Evolutionary conservation across 2,329 filamentous ascomycete species (phyloP).

Genomic region (Aspergillus brunneoviolaceus): DNA sequence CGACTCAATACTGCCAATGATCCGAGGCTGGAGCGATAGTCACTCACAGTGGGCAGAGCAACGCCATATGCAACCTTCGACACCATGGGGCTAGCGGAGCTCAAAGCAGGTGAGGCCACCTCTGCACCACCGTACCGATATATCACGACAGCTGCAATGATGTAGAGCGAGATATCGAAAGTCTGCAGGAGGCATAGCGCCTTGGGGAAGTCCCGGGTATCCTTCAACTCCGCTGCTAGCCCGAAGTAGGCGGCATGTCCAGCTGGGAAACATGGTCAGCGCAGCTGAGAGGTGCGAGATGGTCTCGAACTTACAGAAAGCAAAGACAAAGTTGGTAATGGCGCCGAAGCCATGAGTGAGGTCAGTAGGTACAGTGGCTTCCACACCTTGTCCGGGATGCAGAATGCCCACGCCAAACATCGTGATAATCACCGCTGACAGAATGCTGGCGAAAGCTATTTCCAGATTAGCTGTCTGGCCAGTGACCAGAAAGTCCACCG

Average conservation of each 20-base stretch:
- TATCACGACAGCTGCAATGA: conserved; percentile 65
- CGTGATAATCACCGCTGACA: conserved; percentile 63
- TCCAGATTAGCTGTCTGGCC: too few relatives aligned
- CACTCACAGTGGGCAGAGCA: conserved; percentile 60
- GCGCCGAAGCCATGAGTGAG: conserved; percentile 60
- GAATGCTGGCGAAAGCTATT: conserved; percentile 62
- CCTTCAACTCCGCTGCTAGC: conserved; percentile 64
- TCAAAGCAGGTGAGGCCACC: conserved; percentile 66
- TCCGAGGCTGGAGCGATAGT: background rate
- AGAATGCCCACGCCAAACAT: conserved; percentile 64
- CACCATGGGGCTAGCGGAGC: conserved; percentile 57
- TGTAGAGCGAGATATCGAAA: conserved; percentile 61
- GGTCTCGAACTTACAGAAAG: conserved; percentile 57
- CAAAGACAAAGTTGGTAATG: conserved; percentile 69
- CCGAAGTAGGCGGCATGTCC: conserved; percentile 69
- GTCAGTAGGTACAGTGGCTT: conserved; percentile 42
- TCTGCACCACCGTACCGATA: conserved; percentile 64
- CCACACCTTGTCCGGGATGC: conserved; percentile 40
- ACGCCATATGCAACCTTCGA: conserved; percentile 67
- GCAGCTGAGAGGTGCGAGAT: conserved; percentile 41
- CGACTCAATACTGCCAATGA: background rate
- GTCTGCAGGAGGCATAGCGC: conserved; percentile 62
- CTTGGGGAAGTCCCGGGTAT: conserved; percentile 61
- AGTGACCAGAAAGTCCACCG: too few relatives aligned
- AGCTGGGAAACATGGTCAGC: conserved; percentile 53